phyloP scores from a whole-genome alignment of 2,329 filamentous ascomycete genomes.

The Colletotrichum sp. region DNA sequence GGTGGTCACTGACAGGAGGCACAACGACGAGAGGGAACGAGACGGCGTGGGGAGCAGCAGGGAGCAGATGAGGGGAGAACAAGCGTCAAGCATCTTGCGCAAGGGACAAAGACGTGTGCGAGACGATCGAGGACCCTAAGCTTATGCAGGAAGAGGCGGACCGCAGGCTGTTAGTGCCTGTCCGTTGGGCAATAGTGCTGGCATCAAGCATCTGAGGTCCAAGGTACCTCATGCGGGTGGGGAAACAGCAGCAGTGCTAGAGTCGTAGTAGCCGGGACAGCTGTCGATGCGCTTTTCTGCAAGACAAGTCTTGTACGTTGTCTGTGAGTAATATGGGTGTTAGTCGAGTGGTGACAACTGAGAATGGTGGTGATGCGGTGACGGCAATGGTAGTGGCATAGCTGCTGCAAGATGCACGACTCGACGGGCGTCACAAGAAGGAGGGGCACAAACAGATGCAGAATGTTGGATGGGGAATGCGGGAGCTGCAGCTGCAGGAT shows the following conservation, averaged over 20 bases:
- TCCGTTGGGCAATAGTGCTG: not conserved
- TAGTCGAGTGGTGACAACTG: not conserved
- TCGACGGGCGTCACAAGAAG: not conserved
- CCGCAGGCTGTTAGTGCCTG: slow-evolving; percentile 10
- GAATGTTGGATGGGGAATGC: slow-evolving; percentile 1
- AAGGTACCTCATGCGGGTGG: not conserved
- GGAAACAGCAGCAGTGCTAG: not conserved
- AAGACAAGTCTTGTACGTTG: not conserved
- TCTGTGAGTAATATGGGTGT: not conserved
- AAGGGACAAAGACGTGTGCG: not conserved
- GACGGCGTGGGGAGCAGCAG: not conserved
- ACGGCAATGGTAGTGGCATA: not conserved
- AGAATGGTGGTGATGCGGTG: not conserved
- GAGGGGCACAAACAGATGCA: not conserved
- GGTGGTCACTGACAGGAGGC: not conserved
- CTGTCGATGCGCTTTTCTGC: not conserved
- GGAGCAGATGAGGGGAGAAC: not conserved
- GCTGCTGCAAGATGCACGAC: not conserved
- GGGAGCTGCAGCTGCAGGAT: not conserved
- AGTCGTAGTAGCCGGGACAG: not conserved
- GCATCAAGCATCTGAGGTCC: slow-evolving; percentile 11
- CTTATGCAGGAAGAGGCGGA: slow-evolving; percentile 19
- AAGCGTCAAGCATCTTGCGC: not conserved
- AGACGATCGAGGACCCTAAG: not conserved
- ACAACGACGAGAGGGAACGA: not conserved